These are phyloP conservation scores for Chaetomiaceae sp. DNA, from an alignment of 2,329 filamentous ascomycete genomes.

Conservation along the genomic window DNA sequence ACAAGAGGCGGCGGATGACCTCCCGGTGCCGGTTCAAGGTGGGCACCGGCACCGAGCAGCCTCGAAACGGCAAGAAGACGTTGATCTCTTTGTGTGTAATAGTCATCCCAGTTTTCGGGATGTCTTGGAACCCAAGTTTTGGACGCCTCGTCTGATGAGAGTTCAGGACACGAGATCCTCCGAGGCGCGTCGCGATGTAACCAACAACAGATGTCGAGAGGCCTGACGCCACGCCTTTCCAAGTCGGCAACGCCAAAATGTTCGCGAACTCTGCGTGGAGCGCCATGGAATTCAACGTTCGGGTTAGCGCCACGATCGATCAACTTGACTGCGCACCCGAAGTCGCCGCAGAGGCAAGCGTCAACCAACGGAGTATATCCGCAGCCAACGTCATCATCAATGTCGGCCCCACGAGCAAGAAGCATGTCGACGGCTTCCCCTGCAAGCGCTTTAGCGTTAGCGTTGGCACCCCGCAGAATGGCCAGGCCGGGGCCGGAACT, in stretches of 20 bases:
- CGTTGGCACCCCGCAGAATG: no score
- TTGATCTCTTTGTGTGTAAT: not conserved
- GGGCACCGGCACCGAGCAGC: not conserved
- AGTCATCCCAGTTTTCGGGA: not conserved
- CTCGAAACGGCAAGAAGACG: not conserved
- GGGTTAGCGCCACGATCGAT: slow-evolving; percentile 10
- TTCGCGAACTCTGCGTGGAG: not conserved
- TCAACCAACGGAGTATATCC: slow-evolving; percentile 13
- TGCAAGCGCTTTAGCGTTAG: not conserved
- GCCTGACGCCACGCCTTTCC: not conserved
- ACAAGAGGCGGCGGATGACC: not conserved
- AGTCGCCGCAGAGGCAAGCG: slow-evolving; percentile 3
- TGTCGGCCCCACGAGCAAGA: slow-evolving; percentile 6
- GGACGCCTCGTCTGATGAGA: not conserved
- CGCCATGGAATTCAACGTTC: not conserved
- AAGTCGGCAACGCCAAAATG: not conserved
- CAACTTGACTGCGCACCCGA: not conserved
- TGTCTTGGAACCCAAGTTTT: not conserved
- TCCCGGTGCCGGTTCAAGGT: not conserved
- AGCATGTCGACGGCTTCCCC: slow-evolving; percentile 10
- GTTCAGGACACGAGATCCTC: no score
- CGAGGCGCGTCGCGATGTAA: not conserved
- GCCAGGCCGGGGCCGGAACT: not conserved
- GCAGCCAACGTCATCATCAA: slow-evolving; percentile 13
- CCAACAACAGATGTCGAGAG: slow-evolving; percentile 14